Evolutionary conservation across 2,329 filamentous ascomycete genomes (phyloP).

Genomic region (Clonostachys rhizophaga): DNA sequence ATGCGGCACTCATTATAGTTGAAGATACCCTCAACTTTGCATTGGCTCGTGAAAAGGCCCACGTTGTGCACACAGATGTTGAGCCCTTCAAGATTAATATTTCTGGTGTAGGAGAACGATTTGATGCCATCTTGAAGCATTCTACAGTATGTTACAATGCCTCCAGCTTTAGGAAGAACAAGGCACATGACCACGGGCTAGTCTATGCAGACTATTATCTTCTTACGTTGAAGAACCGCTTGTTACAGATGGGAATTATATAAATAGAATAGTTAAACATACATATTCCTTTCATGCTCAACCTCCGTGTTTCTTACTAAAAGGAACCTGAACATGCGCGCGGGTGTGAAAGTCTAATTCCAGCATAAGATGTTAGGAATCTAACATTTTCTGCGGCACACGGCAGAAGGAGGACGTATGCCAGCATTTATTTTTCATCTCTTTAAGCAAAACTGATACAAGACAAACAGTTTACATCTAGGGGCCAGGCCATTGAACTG

Average conservation of each 20-base stretch:
- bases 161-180: conserved; percentile 15
- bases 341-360: no score
- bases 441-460: no score
- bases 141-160: conserved; percentile 26
- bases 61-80: not conserved
- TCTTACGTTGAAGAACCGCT: conserved; percentile 38
- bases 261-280: not conserved
- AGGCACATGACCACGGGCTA: conserved; percentile 25
- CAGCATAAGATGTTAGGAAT: no score
- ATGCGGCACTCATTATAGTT: conserved; percentile 18
- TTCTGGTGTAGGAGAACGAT: conserved; percentile 4
- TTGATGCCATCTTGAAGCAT: conserved; percentile 22
- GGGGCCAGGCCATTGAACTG: no score
- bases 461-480: no score
- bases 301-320: no score
- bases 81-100: not conserved
- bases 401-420: no score
- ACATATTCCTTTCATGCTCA: no score
- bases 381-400: no score
- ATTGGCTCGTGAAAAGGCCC: conserved; percentile 14
- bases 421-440: no score
- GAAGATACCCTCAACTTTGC: conserved; percentile 20
- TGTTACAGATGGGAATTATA: conserved; percentile 23
- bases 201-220: conserved; percentile 46
- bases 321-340: no score